phyloP scores from a whole-genome alignment of 2,329 filamentous ascomycete genomes.

The Colletotrichum somersetense region DNA sequence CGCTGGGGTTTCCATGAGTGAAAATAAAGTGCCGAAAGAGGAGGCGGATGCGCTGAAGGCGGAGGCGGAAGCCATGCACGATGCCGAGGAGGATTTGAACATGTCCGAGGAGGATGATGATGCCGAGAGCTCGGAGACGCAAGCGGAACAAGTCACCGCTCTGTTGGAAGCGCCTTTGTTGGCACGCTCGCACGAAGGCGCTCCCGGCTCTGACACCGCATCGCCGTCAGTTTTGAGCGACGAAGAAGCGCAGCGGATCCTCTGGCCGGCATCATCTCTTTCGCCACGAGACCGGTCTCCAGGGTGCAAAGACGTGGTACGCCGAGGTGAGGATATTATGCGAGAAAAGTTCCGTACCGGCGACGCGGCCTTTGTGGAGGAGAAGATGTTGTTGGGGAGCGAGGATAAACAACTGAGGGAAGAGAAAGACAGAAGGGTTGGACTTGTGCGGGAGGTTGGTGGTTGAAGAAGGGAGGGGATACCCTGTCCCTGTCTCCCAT shows the following conservation, averaged over 20 bases:
- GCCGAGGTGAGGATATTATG: not conserved
- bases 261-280: slow-evolving; percentile 13
- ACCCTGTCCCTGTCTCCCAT: no score
- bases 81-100: not conserved
- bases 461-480: not conserved
- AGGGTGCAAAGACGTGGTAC: not conserved
- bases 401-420: slow-evolving; percentile 53
- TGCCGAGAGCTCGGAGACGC: not conserved
- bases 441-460: slow-evolving; percentile 15
- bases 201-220: not conserved
- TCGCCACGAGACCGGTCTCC: not conserved
- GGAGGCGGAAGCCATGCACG: slow-evolving; percentile 44
- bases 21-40: slow-evolving; percentile 49
- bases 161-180: not conserved
- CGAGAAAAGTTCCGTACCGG: slow-evolving; percentile 57
- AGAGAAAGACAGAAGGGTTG: slow-evolving; percentile 47
- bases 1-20: not conserved
- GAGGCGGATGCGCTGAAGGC: slow-evolving; percentile 50
- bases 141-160: not conserved
- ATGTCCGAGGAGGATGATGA: not conserved
- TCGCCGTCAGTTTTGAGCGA: slow-evolving; percentile 9
- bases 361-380: slow-evolving; percentile 54
- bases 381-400: slow-evolving; percentile 53
- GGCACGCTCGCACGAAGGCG: not conserved
- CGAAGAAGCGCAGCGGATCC: slow-evolving; percentile 21